Percentiles rank a stretch among this genome's conserved stretches.
phyloP scores from a whole-genome alignment of 1,284 basidiomycete genomes.

The Trichosporon sp. region DNA sequence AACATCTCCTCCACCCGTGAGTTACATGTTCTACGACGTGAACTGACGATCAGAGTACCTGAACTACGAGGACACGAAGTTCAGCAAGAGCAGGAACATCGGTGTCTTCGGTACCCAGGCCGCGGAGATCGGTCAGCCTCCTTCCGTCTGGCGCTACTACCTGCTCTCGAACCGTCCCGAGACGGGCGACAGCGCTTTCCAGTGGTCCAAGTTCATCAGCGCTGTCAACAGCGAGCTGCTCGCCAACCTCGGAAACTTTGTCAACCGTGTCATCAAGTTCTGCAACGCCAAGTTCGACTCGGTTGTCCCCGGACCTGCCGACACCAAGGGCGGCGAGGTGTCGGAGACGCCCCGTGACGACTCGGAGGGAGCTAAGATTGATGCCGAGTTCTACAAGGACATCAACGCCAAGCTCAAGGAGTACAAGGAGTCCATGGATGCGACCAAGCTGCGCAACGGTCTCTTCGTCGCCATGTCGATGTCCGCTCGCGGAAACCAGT shows the following conservation, averaged over 20 bases:
- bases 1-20: constrained; percentile 91
- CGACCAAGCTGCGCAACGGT: constrained; percentile 81
- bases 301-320: constrained; percentile 70
- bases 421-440: constrained; percentile 85
- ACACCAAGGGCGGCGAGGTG: constrained; percentile 58
- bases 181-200: constrained; percentile 91
- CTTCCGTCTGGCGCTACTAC: constrained; percentile 97
- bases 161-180: constrained; percentile 90
- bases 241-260: constrained; percentile 98
- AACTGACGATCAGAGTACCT: constrained; percentile 68
- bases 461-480: constrained; percentile 84
- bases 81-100: constrained; percentile 94
- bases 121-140: constrained; percentile 83
- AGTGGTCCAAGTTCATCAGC: constrained; percentile 91
- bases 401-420: constrained; percentile 70
- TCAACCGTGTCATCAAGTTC: constrained; percentile 92
- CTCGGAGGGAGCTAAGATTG: constrained; percentile 55
- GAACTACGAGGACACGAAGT: constrained; percentile 98
- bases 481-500: constrained; percentile 87
- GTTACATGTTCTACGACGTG: constrained; percentile 20
- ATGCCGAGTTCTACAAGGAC: constrained; percentile 73
- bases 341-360: constrained; percentile 46
- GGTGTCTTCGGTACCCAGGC: constrained; percentile 97
- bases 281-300: constrained; percentile 79
- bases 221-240: constrained; percentile 92